Conservation (phyloP, 805 yeast species). For the Lipomyces kockii region DNA sequence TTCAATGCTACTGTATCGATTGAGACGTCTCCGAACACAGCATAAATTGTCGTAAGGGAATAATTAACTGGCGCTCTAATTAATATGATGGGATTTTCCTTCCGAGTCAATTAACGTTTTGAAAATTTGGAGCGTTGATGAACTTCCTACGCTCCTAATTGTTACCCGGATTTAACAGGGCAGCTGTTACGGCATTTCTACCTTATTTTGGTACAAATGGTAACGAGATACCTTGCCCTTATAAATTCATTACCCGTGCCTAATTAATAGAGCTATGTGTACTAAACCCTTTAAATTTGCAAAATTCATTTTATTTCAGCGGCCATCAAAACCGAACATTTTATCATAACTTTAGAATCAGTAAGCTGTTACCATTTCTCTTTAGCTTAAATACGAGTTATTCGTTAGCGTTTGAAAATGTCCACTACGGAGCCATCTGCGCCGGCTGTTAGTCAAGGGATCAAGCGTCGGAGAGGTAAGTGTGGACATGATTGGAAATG, state of each 20-base stretch:
- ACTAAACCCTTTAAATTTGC: not conserved
- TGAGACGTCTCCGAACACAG: not conserved
- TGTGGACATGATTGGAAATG: not conserved
- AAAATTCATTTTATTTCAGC: no score
- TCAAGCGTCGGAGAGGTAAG: conserved; percentile 19
- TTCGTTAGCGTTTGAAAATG: not conserved
- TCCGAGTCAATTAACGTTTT: not conserved
- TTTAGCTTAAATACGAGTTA: not conserved
- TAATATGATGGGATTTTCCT: not conserved
- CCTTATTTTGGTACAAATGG: no score
- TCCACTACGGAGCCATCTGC: conserved; percentile 5
- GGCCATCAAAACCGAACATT: no score
- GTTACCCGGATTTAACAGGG: no score
- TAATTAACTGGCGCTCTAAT: not conserved
- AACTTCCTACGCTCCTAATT: no score
- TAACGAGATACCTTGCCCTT: no score
- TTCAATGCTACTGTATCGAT: not conserved
- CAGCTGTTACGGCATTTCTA: no score
- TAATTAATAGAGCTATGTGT: no score
- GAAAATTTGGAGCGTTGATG: not conserved
- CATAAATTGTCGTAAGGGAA: not conserved
- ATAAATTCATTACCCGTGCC: no score
- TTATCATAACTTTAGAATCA: no score
- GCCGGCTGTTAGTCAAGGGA: conserved; percentile 4
- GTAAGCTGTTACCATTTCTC: no score